phyloP scores from a whole-genome alignment of 2,329 filamentous ascomycete genomes.

The Paramyrothecium sp. region DNA sequence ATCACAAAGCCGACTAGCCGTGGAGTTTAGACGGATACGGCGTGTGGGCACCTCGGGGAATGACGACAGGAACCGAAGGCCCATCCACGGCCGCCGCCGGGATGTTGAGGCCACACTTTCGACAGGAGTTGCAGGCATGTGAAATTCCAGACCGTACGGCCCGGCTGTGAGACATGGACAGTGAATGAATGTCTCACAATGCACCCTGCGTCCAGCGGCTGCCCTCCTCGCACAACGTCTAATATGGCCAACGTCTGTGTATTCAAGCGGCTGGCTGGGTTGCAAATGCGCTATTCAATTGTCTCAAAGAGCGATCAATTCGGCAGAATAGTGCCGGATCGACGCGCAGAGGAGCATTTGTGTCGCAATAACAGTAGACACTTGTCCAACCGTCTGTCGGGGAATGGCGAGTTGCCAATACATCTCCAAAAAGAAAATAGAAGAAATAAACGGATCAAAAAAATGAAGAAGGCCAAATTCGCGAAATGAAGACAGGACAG shows the following conservation, averaged over 20 bases:
- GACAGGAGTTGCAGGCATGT: neutral
- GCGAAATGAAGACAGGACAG: no score
- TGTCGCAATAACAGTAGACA: neutral
- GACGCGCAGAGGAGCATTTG: neutral
- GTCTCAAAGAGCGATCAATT: neutral
- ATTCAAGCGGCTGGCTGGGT: neutral
- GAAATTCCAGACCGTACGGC: neutral
- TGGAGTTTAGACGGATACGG: neutral
- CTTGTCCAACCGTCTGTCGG: neutral
- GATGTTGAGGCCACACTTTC: neutral
- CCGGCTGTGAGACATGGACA: neutral
- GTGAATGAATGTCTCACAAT: neutral
- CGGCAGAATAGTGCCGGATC: constrained; percentile 11
- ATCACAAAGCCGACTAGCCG: neutral
- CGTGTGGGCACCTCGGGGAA: neutral
- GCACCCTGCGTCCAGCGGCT: no score
- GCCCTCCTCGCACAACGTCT: no score
- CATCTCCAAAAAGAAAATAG: neutral
- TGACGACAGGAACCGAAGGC: neutral
- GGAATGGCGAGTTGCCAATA: neutral
- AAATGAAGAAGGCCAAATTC: no score
- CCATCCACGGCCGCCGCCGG: neutral
- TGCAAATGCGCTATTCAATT: neutral
- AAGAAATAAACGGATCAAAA: no score
- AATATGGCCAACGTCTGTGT: no score